Base-by-base conservation (phyloP, 179 eudicot genomes). In the Drosera spatulata region DNA sequence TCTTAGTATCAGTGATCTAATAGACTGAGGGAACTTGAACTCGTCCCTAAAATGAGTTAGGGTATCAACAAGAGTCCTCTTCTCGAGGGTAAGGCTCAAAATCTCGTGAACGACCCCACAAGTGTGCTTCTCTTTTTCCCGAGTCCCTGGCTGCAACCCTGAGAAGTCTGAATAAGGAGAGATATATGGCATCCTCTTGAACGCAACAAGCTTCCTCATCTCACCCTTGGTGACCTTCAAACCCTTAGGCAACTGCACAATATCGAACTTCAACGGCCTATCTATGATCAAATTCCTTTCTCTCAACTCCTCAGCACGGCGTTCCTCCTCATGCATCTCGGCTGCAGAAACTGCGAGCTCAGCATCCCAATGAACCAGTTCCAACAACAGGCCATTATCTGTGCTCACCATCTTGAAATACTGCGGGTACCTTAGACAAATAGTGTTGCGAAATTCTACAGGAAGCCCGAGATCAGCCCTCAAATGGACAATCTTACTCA, bases 101-200 rank as follows among this genome's bases (percentile, higher is more conserved):
- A 93, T 69, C 81, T 93, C 99, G 55, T 93, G 96, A 71, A 93
- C 75, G 61, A 93, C 99, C 3, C 70, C 93, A 75, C 95, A 86
- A 44, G 96, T 95, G 67, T 93, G 99, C 73, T 84, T 93, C 78
- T 93, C 99, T 66, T 93, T 93, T 77, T 82, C 96, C 4, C 56
- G 63, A 12, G 88, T 73, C 65, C 96, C 96, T 4, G 85, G 64
- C 56, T 61, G 77, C 59, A 93, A 55, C 37, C 70, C 71, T 5
- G 99, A 89, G 67, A 93, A 93, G 75, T 93, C 99, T 3, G 93
- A 76, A 67, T 93, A 93, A 6, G 99, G 99, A 10, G 96, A 89
- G 68, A 89, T 77, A 66, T 71, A 86, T 15, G 99, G 99, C 58
- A 89, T 78, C 43, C 89, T 96, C 66, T 86, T 82, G 69, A 93